A percentile compares a stretch with the other conserved stretches of the same genome.
Evolutionary conservation across 352 stramenopile species (phyloP).

Genomic region (Thraustochytrium sp.): DNA sequence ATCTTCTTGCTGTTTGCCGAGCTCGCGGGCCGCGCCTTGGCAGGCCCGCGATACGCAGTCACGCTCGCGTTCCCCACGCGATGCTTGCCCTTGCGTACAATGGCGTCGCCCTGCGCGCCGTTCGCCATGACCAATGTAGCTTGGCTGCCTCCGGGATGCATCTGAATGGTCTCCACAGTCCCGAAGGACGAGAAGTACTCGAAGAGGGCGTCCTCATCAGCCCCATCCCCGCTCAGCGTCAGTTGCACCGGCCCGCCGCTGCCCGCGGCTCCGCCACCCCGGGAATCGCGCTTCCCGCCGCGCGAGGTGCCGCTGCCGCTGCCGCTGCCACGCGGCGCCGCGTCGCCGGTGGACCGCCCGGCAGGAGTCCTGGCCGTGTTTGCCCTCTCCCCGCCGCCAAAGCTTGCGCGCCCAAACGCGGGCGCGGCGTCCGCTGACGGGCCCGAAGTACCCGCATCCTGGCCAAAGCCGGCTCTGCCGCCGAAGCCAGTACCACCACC

Average conservation of each 20-base stretch:
- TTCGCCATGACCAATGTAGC: background rate
- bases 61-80: background rate
- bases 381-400: background rate
- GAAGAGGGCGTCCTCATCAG: background rate
- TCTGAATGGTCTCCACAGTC: background rate
- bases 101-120: background rate
- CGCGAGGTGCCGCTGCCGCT: too few species aligned
- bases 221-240: background rate
- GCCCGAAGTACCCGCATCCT: too few species aligned
- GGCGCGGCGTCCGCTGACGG: too few species aligned
- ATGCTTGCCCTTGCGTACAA: background rate
- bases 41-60: too few species aligned
- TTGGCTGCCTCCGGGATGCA: background rate
- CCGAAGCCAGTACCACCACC: too few species aligned
- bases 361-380: too few species aligned
- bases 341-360: too few species aligned
- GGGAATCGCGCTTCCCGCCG: too few species aligned
- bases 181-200: slow-evolving; percentile 3
- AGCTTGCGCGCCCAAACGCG: too few species aligned
- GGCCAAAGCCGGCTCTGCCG: too few species aligned
- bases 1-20: background rate
- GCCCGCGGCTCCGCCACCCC: too few species aligned
- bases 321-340: too few species aligned
- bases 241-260: background rate
- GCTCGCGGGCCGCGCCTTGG: background rate